Conservation (phyloP, 306 rosid species). For the Alnus rubra region DNA sequence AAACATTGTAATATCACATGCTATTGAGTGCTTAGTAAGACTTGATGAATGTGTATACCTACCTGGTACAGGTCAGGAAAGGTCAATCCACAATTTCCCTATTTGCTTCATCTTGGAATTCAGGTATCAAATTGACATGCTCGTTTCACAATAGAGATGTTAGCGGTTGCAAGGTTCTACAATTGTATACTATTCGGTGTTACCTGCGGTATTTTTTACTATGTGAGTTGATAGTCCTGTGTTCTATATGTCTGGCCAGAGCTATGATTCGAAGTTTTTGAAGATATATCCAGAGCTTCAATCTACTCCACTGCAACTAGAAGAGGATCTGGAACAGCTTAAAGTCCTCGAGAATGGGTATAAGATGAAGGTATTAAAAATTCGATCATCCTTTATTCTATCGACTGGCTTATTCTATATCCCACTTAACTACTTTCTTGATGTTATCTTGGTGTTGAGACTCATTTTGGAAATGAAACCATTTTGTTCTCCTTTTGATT, state of each 20-base stretch:
- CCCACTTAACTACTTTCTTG: background rate
- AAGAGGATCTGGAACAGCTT: conserved; percentile 97
- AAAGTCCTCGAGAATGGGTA: conserved; percentile 97
- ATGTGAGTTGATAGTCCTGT: conserved; percentile 16
- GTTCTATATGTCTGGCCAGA: conserved; percentile 46
- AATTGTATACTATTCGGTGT: background rate
- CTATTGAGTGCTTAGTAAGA: conserved; percentile 18
- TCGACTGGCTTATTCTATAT: background rate
- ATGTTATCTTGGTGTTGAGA: background rate
- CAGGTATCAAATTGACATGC: conserved; percentile 46
- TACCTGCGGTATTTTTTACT: conserved; percentile 8
- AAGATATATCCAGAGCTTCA: conserved; percentile 68
- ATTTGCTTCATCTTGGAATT: conserved; percentile 74
- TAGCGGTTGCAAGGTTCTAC: background rate
- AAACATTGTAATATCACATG: background rate
- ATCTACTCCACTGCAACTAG: conserved; percentile 87
- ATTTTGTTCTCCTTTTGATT: background rate
- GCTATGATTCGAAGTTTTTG: conserved; percentile 85
- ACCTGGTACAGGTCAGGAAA: conserved; percentile 65
- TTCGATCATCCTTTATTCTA: conserved; percentile 8
- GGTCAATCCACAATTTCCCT: conserved; percentile 64
- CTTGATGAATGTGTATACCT: conserved; percentile 25
- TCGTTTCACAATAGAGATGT: background rate
- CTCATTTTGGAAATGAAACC: background rate
- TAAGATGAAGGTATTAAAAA: conserved; percentile 78